phyloP scores from a whole-genome alignment of 257 asterid genomes.

The Solanum acaule region DNA sequence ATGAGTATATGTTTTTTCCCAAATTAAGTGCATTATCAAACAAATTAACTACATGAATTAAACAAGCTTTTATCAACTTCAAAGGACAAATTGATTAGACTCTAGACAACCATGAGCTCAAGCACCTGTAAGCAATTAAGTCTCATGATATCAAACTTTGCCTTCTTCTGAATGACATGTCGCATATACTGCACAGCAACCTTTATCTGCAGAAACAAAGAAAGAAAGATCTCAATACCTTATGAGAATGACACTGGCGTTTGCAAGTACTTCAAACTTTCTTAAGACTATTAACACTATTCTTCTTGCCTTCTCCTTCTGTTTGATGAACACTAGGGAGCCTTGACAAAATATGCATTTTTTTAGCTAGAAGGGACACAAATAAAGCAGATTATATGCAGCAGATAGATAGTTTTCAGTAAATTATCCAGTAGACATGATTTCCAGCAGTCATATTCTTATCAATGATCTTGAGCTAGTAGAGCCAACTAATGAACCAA shows the following conservation, averaged over 20 bases:
- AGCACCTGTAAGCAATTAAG: constrained; percentile 74
- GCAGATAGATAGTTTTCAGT: neutral
- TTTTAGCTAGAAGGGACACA: neutral
- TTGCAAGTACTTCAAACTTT: neutral
- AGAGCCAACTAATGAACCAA: neutral
- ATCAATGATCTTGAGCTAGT: neutral
- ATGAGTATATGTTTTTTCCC: neutral
- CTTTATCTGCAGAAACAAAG: constrained; percentile 47
- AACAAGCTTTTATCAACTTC: neutral
- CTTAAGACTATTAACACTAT: neutral
- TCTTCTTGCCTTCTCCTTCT: neutral
- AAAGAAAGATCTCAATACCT: neutral
- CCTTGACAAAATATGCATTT: neutral
- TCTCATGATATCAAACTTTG: constrained; percentile 79
- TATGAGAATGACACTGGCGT: neutral
- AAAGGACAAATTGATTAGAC: constrained; percentile 8
- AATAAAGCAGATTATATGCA: neutral
- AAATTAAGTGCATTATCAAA: neutral
- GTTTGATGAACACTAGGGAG: neutral
- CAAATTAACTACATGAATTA: neutral
- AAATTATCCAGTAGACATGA: neutral
- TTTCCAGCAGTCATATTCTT: neutral
- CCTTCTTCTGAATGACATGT: constrained; percentile 78
- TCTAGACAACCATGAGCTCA: constrained; percentile 6
- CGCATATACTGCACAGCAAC: constrained; percentile 96